Evolutionary conservation across 78 protist species (phyloP).

Genomic region (Capsaspora owczarzaki): DNA sequence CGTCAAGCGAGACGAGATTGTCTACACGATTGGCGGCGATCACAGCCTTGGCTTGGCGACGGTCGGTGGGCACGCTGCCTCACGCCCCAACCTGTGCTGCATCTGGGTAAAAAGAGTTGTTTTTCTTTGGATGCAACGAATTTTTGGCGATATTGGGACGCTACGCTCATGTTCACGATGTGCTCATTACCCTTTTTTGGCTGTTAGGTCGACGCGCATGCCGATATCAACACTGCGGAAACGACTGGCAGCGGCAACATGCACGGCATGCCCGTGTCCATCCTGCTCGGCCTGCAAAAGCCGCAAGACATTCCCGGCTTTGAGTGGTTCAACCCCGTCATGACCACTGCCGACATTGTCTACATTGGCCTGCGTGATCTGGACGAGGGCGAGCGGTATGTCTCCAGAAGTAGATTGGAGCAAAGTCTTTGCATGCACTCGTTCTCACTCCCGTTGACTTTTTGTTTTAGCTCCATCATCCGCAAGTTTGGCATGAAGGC

Average conservation of each 20-base stretch:
- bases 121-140: too few relatives aligned
- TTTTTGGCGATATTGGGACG: too few relatives aligned
- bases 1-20: not conserved
- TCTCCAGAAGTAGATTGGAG: too few relatives aligned
- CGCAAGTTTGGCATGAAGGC: not conserved
- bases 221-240: slow-evolving; percentile 38
- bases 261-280: slow-evolving; percentile 53
- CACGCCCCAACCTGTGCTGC: slow-evolving; percentile 6
- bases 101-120: too few relatives aligned
- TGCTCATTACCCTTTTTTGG: too few relatives aligned
- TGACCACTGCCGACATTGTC: not conserved
- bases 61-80: not conserved
- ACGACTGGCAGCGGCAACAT: slow-evolving; percentile 19
- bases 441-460: too few relatives aligned
- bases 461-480: not conserved
- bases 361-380: slow-evolving; percentile 39
- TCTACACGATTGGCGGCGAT: slow-evolving; percentile 9
- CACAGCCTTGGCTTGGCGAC: slow-evolving; percentile 4
- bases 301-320: not conserved
- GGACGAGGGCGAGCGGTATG: slow-evolving; percentile 13
- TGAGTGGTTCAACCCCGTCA: not conserved
- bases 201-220: slow-evolving; percentile 33
- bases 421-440: too few relatives aligned
- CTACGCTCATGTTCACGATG: too few relatives aligned
- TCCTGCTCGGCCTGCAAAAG: slow-evolving; percentile 1